Conservation (phyloP, 192 early-diverging fungal species). For the Entomortierella parvispora region DNA sequence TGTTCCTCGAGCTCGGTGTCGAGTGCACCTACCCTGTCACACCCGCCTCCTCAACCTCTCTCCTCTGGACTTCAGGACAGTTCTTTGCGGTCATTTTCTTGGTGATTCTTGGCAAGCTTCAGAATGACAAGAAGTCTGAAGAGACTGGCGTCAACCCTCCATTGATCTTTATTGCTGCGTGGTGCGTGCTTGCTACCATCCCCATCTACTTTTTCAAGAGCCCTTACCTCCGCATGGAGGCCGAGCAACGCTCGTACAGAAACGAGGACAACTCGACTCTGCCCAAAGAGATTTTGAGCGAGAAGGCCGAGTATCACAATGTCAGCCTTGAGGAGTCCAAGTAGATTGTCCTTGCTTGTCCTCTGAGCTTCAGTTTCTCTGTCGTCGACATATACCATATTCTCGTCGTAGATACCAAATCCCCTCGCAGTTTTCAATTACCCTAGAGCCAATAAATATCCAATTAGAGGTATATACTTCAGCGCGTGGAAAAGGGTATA, state of each 20-base stretch:
- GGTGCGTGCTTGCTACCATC: slow-evolving; percentile 28
- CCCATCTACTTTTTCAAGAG: slow-evolving; percentile 46
- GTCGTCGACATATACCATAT: not conserved
- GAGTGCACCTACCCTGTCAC: slow-evolving; percentile 54
- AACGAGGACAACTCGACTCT: not conserved
- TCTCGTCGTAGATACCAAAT: too few species aligned
- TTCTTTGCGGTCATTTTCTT: slow-evolving; percentile 48
- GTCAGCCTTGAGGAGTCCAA: too few species aligned
- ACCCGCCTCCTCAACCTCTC: slow-evolving; percentile 45
- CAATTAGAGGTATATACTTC: too few species aligned
- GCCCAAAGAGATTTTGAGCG: too few species aligned
- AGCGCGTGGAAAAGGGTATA: too few species aligned
- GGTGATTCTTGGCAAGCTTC: slow-evolving; percentile 25
- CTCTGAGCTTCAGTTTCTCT: not conserved
- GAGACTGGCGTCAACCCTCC: slow-evolving; percentile 31
- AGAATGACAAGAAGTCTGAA: slow-evolving; percentile 11
- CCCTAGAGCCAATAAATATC: not conserved
- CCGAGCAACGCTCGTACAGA: slow-evolving; percentile 24
- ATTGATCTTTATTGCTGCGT: slow-evolving; percentile 42
- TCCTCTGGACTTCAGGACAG: slow-evolving; percentile 45
- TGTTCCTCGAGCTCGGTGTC: slow-evolving; percentile 47
- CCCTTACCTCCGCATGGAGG: slow-evolving; percentile 44
- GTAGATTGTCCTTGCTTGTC: not conserved
- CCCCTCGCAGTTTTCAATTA: not conserved
- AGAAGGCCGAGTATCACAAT: too few species aligned